These are phyloP conservation scores for Pugionium dolabratum DNA, from an alignment of 345 rosid genomes.

Conservation along the genomic window DNA sequence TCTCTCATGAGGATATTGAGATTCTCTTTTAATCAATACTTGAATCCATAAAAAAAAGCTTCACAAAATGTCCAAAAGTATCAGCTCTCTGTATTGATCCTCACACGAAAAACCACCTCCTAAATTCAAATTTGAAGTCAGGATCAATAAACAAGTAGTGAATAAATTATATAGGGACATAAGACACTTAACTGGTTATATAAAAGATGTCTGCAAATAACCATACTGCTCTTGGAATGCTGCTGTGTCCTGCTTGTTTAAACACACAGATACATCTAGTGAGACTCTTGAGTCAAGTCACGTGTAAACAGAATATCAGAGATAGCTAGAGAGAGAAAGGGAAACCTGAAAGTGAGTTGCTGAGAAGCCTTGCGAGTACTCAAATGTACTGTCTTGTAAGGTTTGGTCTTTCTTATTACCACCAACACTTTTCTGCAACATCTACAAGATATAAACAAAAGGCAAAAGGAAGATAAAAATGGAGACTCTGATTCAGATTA, in stretches of 20 bases:
- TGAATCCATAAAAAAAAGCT: conserved; percentile 23
- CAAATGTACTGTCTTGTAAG: conserved; percentile 56
- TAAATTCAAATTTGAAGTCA: too few species aligned
- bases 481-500: background rate
- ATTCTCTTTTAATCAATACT: conserved; percentile 17
- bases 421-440: conserved; percentile 46
- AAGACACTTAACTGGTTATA: conserved; percentile 15
- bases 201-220: conserved; percentile 31
- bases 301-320: conserved; percentile 25
- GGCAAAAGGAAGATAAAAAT: background rate
- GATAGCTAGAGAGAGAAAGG: background rate
- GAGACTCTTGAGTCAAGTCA: conserved; percentile 34
- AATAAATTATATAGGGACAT: background rate
- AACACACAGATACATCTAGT: conserved; percentile 9
- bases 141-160: background rate
- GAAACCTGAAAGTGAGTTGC: conserved; percentile 68
- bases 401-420: conserved; percentile 44
- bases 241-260: conserved; percentile 32
- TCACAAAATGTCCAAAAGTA: conserved; percentile 24
- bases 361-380: conserved; percentile 67
- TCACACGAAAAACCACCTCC: conserved; percentile 8
- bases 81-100: conserved; percentile 17
- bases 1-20: conserved; percentile 10
- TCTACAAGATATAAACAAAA: background rate
- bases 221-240: conserved; percentile 35